Base-by-base conservation (phyloP, 768 basidiomycete species). In the Phaffia australis region DNA sequence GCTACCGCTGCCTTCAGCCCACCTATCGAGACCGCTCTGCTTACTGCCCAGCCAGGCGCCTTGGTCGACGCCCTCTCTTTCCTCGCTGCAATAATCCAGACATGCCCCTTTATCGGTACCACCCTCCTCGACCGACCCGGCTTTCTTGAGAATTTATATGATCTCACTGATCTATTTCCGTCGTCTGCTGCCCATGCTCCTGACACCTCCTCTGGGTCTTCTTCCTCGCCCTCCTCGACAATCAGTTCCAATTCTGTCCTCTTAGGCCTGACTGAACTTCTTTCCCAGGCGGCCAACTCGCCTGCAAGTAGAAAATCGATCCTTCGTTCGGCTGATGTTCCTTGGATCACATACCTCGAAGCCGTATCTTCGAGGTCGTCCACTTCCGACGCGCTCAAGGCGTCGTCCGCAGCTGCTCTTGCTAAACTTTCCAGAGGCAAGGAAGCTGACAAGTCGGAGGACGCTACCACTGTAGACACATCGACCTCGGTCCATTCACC, bases 71-170 rank as follows among this genome's bases (percentile, higher is more conserved):
- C 83, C 15, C 76, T 87, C 49, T 81, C 83, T 0, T 85, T 89
- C 74, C 79, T 91, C 58, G 79, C 81, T n/a, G 88, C 87, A 0
- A 78, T 93, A 23, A 89, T 90, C 72, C 88, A 90, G 73, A 83
- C 90, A n/a, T 88, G 89, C 70, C 81, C 84, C 76, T 77, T 81
- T 60, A 78, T 83, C 1, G 89, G 87, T 14, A 79, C 84, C 14
- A 71, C 79, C 27, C 83, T 93, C 62, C 84, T 91, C 65, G 75
- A 78, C 48, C 79, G 80, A 59, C 85, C 88, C 67, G 85, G 83
- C 3, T 74, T 86, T 19, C 71, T 85, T 42, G 84, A 87, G 49
- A 80, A 81, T 55, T 76, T 90, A 60, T 79, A 83, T 73, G 88
- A 91, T 72, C 80, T 81, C 18, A 80, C 85, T 29, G 89, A 93